Evolutionary conservation across 2,329 filamentous ascomycete genomes (phyloP).

Genomic region (Dendrostoma leiphaemia): DNA sequence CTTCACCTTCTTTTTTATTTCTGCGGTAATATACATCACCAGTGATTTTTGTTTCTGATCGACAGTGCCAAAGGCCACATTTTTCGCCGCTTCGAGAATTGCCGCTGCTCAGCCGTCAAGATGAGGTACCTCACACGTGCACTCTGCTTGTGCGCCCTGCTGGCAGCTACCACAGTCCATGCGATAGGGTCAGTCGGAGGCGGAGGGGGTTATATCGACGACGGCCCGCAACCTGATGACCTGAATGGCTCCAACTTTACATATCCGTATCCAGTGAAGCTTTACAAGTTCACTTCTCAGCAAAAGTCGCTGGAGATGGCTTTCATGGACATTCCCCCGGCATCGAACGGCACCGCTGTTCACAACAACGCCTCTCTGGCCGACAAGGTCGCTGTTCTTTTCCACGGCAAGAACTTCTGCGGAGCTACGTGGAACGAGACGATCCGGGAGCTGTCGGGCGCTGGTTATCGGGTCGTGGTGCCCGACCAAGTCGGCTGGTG

Average conservation of each 20-base stretch:
- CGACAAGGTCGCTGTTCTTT: conserved; percentile 42
- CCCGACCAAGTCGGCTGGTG: conserved; percentile 57
- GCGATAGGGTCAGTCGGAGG: conserved; percentile 5
- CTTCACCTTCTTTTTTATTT: too few relatives aligned
- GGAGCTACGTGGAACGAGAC: conserved; percentile 50
- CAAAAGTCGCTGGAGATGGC: conserved; percentile 50
- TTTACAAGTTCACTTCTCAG: conserved; percentile 48
- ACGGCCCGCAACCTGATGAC: conserved; percentile 37
- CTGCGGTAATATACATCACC: too few relatives aligned
- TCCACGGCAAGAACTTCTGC: conserved; percentile 59
- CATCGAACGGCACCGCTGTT: conserved; percentile 23
- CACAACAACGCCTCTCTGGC: not conserved
- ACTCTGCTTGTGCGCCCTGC: too few relatives aligned
- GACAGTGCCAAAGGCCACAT: too few relatives aligned
- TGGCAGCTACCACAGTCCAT: not conserved
- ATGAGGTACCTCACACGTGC: too few relatives aligned
- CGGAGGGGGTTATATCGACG: conserved; percentile 25
- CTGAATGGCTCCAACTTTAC: conserved; percentile 51
- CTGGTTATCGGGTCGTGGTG: conserved; percentile 50
- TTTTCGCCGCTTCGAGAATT: too few relatives aligned
- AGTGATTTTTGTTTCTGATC: too few relatives aligned
- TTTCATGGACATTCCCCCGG: conserved; percentile 50
- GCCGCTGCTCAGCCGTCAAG: too few relatives aligned
- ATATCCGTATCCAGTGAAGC: conserved; percentile 49
- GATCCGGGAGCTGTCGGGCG: conserved; percentile 36